Evolutionary conservation across 495 filamentous ascomycete species (phyloP).

Genomic region (Penicillium paxilli): DNA sequence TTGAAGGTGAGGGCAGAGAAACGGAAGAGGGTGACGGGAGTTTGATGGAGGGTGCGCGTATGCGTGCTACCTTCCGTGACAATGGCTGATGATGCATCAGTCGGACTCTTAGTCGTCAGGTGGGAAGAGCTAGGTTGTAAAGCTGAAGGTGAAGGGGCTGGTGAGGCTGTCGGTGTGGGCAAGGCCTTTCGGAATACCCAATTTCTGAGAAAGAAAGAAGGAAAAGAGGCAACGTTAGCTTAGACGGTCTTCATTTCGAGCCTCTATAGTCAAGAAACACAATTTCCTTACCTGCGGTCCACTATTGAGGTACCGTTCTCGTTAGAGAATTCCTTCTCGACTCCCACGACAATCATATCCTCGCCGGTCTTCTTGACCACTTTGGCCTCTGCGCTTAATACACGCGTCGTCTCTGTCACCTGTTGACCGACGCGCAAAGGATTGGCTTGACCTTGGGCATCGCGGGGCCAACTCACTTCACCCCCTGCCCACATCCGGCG

Average conservation of each 20-base stretch:
- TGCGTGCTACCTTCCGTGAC: constrained; percentile 27
- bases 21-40: constrained; percentile 61
- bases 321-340: constrained; percentile 60
- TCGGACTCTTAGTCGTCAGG: constrained; percentile 12
- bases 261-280: neutral
- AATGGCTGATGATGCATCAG: constrained; percentile 23
- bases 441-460: constrained; percentile 32
- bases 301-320: constrained; percentile 50
- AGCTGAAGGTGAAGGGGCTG: constrained; percentile 5
- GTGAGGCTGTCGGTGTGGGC: constrained; percentile 19
- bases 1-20: constrained; percentile 76
- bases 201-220: constrained; percentile 35
- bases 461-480: constrained; percentile 50
- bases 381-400: constrained; percentile 54
- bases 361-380: constrained; percentile 52
- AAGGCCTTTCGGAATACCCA: constrained; percentile 61
- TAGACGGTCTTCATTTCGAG: neutral
- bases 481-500: constrained; percentile 84
- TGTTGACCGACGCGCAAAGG: constrained; percentile 51
- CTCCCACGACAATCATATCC: constrained; percentile 65
- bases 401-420: constrained; percentile 56
- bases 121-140: constrained; percentile 14
- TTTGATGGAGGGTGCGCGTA: constrained; percentile 50
- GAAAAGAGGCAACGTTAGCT: neutral
- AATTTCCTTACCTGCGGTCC: constrained; percentile 56